Percentiles rank a stretch among this genome's conserved stretches.
phyloP scores from a whole-genome alignment of 805 yeast genomes.

The Tetrapisispora nanseiensis region DNA sequence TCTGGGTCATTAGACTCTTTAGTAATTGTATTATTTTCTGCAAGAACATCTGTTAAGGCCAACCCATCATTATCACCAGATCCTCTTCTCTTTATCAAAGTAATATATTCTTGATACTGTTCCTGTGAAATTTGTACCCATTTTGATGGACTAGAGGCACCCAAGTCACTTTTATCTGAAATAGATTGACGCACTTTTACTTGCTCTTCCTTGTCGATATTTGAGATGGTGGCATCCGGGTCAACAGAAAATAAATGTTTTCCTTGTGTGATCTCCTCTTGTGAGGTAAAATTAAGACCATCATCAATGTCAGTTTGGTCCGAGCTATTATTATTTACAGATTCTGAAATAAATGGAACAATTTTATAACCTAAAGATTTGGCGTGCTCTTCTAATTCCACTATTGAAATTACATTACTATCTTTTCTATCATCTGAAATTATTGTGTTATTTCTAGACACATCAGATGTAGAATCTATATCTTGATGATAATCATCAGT shows the following conservation, averaged over 20 bases:
- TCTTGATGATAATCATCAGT: conserved; percentile 1
- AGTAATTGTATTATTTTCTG: too few species aligned
- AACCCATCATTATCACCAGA: not conserved
- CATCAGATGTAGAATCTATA: conserved; percentile 4
- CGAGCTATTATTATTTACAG: not conserved
- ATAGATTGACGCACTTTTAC: not conserved
- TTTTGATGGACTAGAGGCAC: not conserved
- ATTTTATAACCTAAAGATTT: conserved; percentile 10
- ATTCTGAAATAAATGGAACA: conserved; percentile 4
- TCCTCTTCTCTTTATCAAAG: not conserved
- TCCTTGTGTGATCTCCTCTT: not conserved
- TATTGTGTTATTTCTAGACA: conserved; percentile 6
- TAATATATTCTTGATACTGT: not conserved
- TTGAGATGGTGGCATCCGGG: conserved; percentile 4
- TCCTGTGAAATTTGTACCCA: not conserved
- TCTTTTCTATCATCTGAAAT: not conserved
- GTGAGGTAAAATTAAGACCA: not conserved
- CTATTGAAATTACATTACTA: conserved; percentile 1
- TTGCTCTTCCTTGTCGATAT: not conserved
- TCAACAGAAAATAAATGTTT: conserved; percentile 7
- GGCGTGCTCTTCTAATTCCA: conserved; percentile 8
- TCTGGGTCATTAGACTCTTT: not conserved
- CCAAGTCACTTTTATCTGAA: not conserved
- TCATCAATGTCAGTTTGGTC: not conserved
- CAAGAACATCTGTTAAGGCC: not conserved